These are phyloP conservation scores for Desmodesmus armatus DNA, from an alignment of 139 green algal genomes.

Conservation along the genomic window DNA sequence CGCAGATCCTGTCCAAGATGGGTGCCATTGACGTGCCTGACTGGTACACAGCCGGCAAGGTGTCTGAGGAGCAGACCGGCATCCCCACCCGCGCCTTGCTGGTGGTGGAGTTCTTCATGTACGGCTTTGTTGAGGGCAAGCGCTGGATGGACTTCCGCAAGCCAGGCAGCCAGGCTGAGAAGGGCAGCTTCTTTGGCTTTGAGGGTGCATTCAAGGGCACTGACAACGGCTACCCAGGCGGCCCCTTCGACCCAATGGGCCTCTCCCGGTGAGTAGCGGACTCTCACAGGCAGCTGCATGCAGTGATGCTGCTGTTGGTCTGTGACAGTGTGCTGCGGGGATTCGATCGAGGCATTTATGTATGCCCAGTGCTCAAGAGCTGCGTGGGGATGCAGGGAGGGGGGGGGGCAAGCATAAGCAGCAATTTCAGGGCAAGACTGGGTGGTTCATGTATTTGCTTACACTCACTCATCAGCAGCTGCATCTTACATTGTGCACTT, in stretches of 20 bases:
- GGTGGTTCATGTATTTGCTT: background rate
- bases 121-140: slow-evolving; percentile 90
- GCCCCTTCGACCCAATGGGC: slow-evolving; percentile 85
- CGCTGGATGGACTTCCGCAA: slow-evolving; percentile 88
- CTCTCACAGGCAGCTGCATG: too few relatives aligned
- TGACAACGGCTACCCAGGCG: slow-evolving; percentile 78
- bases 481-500: background rate
- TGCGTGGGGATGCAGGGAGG: too few relatives aligned
- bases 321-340: too few relatives aligned
- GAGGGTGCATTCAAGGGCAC: slow-evolving; percentile 75
- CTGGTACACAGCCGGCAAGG: slow-evolving; percentile 90
- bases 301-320: too few relatives aligned
- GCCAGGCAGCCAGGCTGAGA: slow-evolving; percentile 77
- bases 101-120: slow-evolving; percentile 79
- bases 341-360: too few relatives aligned
- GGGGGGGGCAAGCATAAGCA: too few relatives aligned
- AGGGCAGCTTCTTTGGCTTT: slow-evolving; percentile 76
- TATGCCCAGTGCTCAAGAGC: too few relatives aligned
- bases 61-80: slow-evolving; percentile 57
- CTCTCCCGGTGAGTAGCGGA: slow-evolving; percentile 53
- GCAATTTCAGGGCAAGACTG: background rate
- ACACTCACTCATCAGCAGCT: too few relatives aligned
- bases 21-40: slow-evolving; percentile 82
- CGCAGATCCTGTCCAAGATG: slow-evolving; percentile 78
- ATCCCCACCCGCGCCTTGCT: slow-evolving; percentile 63